Evolutionary conservation across 2,329 filamentous ascomycete genomes (phyloP).

Genomic region (Sordariomycetes sp.): DNA sequence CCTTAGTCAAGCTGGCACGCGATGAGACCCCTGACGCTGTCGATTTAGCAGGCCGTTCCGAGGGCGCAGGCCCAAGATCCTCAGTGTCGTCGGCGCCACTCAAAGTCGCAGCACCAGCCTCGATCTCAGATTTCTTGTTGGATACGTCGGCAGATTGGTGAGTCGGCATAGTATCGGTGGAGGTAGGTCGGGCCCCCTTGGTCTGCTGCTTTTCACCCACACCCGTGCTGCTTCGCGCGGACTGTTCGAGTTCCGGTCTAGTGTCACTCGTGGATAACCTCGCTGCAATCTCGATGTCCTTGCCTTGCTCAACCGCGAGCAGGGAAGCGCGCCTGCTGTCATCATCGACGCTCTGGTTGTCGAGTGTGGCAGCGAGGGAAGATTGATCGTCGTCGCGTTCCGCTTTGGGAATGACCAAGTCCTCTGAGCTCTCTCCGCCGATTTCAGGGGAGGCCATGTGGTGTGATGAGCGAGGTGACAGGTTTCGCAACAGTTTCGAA

Average conservation of each 20-base stretch:
- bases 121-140: neutral
- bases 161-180: neutral
- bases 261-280: slow-evolving; percentile 17
- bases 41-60: slow-evolving; percentile 32
- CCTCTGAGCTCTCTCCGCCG: slow-evolving; percentile 34
- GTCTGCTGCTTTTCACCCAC: neutral
- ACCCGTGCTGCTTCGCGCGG: neutral
- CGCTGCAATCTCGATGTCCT: slow-evolving; percentile 29
- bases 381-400: slow-evolving; percentile 30
- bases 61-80: too few species aligned
- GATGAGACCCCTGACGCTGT: slow-evolving; percentile 31
- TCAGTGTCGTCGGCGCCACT: slow-evolving; percentile 11
- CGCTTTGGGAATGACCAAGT: slow-evolving; percentile 26
- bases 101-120: neutral
- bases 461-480: slow-evolving; percentile 19
- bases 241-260: neutral
- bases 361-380: slow-evolving; percentile 50
- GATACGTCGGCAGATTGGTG: too few species aligned
- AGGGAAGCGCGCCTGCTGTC: slow-evolving; percentile 25
- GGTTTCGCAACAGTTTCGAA: slow-evolving; percentile 20
- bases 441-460: slow-evolving; percentile 2
- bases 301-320: slow-evolving; percentile 10
- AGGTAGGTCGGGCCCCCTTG: neutral
- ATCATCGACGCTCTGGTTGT: slow-evolving; percentile 36
- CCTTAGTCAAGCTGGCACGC: slow-evolving; percentile 42